Conservation (phyloP, 2,329 filamentous ascomycete genomes). For the Hypocreales sp. region DNA sequence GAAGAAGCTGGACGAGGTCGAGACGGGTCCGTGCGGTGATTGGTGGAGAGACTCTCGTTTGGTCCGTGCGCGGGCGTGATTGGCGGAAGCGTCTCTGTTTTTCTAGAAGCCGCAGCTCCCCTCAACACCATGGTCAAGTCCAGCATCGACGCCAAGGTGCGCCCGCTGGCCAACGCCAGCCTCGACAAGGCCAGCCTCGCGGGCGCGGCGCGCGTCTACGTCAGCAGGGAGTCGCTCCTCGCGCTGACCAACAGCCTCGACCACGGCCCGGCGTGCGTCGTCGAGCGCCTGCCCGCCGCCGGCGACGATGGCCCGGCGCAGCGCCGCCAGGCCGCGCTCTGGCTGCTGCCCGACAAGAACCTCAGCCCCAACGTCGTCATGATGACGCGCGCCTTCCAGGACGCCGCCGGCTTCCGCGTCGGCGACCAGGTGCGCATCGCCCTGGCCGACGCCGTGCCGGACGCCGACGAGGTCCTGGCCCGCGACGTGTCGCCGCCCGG, state of each 20-base stretch:
- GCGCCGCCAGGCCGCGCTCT: constrained; percentile 31
- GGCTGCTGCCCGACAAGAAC: constrained; percentile 39
- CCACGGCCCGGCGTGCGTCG: constrained; percentile 24
- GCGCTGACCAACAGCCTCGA: constrained; percentile 26
- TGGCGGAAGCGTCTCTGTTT: too few relatives aligned
- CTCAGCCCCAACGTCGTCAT: constrained; percentile 53
- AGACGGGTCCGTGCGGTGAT: too few relatives aligned
- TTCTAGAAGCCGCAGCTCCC: too few relatives aligned
- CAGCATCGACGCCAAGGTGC: constrained; percentile 23
- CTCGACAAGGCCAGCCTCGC: constrained; percentile 24
- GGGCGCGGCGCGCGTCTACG: constrained; percentile 30
- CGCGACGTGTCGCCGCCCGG: constrained; percentile 37
- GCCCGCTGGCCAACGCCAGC: constrained; percentile 24
- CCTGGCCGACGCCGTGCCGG: constrained; percentile 37
- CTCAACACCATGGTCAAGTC: constrained; percentile 18
- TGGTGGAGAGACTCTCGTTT: too few relatives aligned
- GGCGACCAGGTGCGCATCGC: constrained; percentile 48
- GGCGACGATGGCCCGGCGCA: constrained; percentile 6
- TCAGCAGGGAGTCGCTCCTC: constrained; percentile 30
- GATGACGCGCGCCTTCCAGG: constrained; percentile 59
- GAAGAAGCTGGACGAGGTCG: too few relatives aligned
- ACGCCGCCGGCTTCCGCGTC: constrained; percentile 56
- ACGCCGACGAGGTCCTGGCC: constrained; percentile 42
- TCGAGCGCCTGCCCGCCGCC: constrained; percentile 20
- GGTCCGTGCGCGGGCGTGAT: too few relatives aligned